Percentiles rank a stretch among this genome's conserved stretches.
Conservation (phyloP, 768 basidiomycete species). For the Lactarius akahatsu region DNA sequence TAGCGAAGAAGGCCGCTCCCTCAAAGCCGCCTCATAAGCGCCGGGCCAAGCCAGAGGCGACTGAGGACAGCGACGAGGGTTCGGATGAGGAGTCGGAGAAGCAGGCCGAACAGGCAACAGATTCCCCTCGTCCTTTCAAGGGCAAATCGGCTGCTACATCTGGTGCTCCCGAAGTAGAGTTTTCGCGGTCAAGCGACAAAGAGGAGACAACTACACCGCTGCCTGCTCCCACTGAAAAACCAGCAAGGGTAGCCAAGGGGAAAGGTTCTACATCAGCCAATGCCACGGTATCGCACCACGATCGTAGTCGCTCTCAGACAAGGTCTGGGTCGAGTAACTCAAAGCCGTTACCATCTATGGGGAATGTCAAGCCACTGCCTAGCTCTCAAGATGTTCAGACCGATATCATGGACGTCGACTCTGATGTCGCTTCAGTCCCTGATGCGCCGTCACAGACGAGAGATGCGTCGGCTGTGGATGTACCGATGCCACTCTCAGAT, state of each 20-base stretch:
- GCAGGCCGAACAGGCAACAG: slow-evolving; percentile 27
- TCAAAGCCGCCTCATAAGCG: slow-evolving; percentile 3
- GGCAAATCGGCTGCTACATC: not conserved
- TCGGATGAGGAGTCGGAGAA: slow-evolving; percentile 2
- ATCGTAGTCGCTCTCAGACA: slow-evolving; percentile 3
- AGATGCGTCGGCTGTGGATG: not conserved
- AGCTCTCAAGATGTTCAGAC: not conserved
- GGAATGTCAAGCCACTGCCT: not conserved
- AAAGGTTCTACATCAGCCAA: not conserved
- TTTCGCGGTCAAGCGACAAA: slow-evolving; percentile 13
- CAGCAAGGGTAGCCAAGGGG: not conserved
- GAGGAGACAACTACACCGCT: not conserved
- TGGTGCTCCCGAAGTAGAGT: slow-evolving; percentile 1
- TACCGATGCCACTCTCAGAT: not conserved
- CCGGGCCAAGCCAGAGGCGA: slow-evolving; percentile 3
- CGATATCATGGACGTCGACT: slow-evolving; percentile 21
- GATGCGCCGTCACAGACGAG: not conserved
- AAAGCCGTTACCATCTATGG: not conserved
- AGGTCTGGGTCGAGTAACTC: slow-evolving; percentile 11
- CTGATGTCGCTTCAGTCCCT: not conserved
- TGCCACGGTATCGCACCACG: not conserved
- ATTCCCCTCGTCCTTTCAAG: slow-evolving; percentile 23
- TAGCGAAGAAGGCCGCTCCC: slow-evolving; percentile 5
- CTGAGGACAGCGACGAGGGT: slow-evolving; percentile 11
- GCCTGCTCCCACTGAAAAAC: not conserved